Evolutionary conservation across 768 basidiomycete species (phyloP).

Genomic region (Mycena rosella): DNA sequence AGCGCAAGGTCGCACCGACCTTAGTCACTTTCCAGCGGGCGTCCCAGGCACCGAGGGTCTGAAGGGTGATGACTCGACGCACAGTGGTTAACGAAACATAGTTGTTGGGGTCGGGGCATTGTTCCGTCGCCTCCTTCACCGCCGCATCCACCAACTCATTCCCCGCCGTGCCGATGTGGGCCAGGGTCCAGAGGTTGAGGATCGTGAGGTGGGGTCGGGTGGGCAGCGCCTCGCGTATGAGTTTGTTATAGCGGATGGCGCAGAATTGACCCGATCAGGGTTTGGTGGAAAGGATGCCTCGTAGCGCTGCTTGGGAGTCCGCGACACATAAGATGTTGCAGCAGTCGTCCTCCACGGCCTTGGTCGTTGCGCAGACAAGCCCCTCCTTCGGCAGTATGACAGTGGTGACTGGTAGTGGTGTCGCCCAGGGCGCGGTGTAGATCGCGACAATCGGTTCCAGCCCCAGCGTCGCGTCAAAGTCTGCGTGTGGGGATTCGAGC

Average conservation of each 20-base stretch:
- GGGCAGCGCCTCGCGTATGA: not conserved
- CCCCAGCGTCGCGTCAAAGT: not conserved
- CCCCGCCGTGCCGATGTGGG: too few species aligned
- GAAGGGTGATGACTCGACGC: too few species aligned
- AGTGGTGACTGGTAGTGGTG: not conserved
- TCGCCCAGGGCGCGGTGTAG: not conserved
- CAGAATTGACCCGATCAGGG: constrained; percentile 2
- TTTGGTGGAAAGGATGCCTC: not conserved
- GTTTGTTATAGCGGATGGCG: not conserved
- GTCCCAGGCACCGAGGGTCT: too few species aligned
- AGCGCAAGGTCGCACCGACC: too few species aligned
- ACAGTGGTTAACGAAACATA: too few species aligned
- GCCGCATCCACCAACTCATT: too few species aligned
- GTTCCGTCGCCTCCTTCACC: too few species aligned
- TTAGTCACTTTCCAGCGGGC: too few species aligned
- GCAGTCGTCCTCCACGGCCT: not conserved
- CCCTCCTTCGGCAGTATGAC: constrained; percentile 8
- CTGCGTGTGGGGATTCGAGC: too few species aligned
- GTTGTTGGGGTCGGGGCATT: too few species aligned
- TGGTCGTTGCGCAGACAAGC: not conserved
- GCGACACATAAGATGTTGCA: not conserved
- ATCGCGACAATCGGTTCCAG: constrained; percentile 2
- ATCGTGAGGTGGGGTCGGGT: not conserved
- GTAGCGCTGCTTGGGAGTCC: constrained; percentile 5
- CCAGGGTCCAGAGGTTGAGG: too few species aligned